Percentiles rank a stretch among this genome's conserved stretches.
phyloP scores from a whole-genome alignment of 495 filamentous ascomycete genomes.

The Chaetomium fimeti region DNA sequence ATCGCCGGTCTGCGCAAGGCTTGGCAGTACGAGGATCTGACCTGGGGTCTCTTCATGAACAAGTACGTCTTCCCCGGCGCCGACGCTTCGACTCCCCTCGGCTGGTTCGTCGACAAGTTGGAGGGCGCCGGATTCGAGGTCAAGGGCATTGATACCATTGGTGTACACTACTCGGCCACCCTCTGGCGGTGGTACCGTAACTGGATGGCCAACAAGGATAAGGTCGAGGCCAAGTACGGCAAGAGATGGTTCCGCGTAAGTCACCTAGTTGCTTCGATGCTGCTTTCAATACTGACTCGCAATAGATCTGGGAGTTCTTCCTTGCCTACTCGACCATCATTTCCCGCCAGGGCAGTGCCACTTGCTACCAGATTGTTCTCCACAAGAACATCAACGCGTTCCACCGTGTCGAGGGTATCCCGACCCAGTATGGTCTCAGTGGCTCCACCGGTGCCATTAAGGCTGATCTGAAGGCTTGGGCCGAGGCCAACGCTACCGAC shows the following conservation, averaged over 20 bases:
- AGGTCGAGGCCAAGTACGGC: slow-evolving; percentile 94
- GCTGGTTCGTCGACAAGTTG: slow-evolving; percentile 64
- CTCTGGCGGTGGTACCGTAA: slow-evolving; percentile 99
- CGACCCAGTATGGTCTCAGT: slow-evolving; percentile 69
- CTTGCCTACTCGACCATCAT: slow-evolving; percentile 90
- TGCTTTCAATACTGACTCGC: slow-evolving; percentile 6
- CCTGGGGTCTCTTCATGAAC: slow-evolving; percentile 90
- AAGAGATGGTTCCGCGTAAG: slow-evolving; percentile 92
- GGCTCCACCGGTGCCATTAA: slow-evolving; percentile 59
- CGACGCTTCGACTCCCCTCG: slow-evolving; percentile 78
- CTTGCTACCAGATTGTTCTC: slow-evolving; percentile 92
- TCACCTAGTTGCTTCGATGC: slow-evolving; percentile 21
- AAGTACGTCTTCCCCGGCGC: slow-evolving; percentile 90
- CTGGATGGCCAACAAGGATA: slow-evolving; percentile 94
- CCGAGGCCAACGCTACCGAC: slow-evolving; percentile 44
- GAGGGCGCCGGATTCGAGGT: slow-evolving; percentile 78
- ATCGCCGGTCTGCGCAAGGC: slow-evolving; percentile 75
- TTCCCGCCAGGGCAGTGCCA: slow-evolving; percentile 87
- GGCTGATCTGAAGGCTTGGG: slow-evolving; percentile 46
- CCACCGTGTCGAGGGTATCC: slow-evolving; percentile 86
- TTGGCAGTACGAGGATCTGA: slow-evolving; percentile 88
- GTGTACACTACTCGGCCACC: slow-evolving; percentile 96
- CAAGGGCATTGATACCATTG: slow-evolving; percentile 79
- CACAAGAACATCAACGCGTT: slow-evolving; percentile 99
- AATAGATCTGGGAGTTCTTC: slow-evolving; percentile 97